phyloP scores from a whole-genome alignment of 345 rosid species.

The Citrus trifoliata region DNA sequence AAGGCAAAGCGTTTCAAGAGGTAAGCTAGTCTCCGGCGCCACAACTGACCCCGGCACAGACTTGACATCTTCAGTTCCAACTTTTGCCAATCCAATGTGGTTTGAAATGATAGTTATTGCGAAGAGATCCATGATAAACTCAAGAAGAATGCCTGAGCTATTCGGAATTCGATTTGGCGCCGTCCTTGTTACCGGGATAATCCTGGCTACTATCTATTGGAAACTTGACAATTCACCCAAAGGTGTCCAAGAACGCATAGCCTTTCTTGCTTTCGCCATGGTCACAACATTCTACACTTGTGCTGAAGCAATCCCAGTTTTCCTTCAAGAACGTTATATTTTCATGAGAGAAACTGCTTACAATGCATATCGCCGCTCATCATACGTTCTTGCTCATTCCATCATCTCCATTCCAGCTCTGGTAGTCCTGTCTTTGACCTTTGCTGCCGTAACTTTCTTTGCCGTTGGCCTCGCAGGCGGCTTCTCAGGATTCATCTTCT shows the following conservation, averaged over 20 bases:
- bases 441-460: constrained; percentile 71
- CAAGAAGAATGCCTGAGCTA: constrained; percentile 79
- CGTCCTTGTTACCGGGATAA: constrained; percentile 75
- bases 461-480: constrained; percentile 85
- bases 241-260: constrained; percentile 83
- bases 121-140: constrained; percentile 60
- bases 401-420: constrained; percentile 69
- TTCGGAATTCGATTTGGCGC: constrained; percentile 77
- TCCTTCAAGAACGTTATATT: constrained; percentile 88
- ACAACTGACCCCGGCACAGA: constrained; percentile 21
- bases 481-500: constrained; percentile 63
- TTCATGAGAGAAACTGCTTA: constrained; percentile 97
- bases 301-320: constrained; percentile 88
- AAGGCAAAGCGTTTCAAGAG: constrained; percentile 66
- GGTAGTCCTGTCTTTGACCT: constrained; percentile 58
- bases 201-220: constrained; percentile 81
- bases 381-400: constrained; percentile 85
- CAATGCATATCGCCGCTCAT: constrained; percentile 87
- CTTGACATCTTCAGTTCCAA: constrained; percentile 52
- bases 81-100: constrained; percentile 83
- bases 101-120: constrained; percentile 74
- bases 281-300: constrained; percentile 93
- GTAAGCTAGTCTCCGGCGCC: constrained; percentile 81
- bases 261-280: constrained; percentile 95
- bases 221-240: constrained; percentile 75